A percentile compares a stretch with the other conserved stretches of the same genome.
phyloP scores from a whole-genome alignment of 139 green algal species.

The Chlamydomonas urium region DNA sequence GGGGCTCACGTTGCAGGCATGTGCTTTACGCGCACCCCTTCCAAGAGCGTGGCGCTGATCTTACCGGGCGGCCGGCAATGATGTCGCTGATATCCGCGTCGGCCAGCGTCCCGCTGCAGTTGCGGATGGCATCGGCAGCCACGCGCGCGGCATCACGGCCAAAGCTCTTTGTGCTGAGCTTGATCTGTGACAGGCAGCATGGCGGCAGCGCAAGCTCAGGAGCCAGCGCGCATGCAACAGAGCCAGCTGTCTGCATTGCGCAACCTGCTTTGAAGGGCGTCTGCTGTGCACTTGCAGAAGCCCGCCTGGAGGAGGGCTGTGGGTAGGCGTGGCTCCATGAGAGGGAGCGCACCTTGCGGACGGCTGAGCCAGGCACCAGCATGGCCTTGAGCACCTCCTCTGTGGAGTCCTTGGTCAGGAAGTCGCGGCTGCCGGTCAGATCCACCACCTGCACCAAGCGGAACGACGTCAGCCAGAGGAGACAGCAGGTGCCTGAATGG shows the following conservation, averaged over 20 bases:
- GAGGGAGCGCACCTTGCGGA: constrained; percentile 52
- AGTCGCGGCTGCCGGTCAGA: constrained; percentile 78
- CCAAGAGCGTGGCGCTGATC: too few species aligned
- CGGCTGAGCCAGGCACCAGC: constrained; percentile 47
- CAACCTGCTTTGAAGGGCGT: not conserved
- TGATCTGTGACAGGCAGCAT: too few species aligned
- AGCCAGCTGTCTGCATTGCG: not conserved
- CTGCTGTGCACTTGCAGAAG: not conserved
- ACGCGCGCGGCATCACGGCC: constrained; percentile 71
- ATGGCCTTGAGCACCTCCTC: constrained; percentile 64
- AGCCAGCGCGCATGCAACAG: too few species aligned
- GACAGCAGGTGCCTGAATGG: too few species aligned
- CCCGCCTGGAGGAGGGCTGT: not conserved
- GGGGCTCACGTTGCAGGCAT: too few species aligned
- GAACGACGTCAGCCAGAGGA: too few species aligned
- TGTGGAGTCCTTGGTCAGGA: constrained; percentile 69
- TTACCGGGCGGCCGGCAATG: constrained; percentile 76
- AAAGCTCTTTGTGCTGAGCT: constrained; percentile 89
- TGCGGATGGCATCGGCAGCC: constrained; percentile 64
- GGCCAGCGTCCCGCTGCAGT: constrained; percentile 47
- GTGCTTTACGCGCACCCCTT: too few species aligned
- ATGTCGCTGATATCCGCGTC: constrained; percentile 86
- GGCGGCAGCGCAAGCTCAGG: too few species aligned
- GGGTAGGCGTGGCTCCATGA: not conserved
- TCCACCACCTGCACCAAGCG: constrained; percentile 50